These are phyloP conservation scores for Lactarius tabidus DNA, from an alignment of 768 basidiomycete genomes.

Conservation along the genomic window DNA sequence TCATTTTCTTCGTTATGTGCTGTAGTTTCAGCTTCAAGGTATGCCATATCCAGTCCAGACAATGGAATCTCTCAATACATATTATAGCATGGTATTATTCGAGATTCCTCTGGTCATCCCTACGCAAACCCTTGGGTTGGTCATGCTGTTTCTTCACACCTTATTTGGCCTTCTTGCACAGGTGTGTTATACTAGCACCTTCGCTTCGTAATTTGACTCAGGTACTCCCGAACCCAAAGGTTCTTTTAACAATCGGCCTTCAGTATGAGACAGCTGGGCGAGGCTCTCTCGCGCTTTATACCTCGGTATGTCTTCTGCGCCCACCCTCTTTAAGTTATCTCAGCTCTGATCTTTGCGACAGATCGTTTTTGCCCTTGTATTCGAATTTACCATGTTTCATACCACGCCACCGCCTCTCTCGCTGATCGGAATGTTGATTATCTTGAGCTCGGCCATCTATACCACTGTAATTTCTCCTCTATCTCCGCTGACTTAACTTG, in stretches of 20 bases:
- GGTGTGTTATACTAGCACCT: constrained; percentile 22
- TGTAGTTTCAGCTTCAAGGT: constrained; percentile 36
- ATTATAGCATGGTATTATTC: constrained; percentile 41
- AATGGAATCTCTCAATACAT: background rate
- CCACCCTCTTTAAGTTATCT: background rate
- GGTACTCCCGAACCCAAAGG: constrained; percentile 31
- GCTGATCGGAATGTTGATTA: constrained; percentile 58
- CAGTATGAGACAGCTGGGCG: constrained; percentile 63
- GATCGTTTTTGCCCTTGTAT: constrained; percentile 63
- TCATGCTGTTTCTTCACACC: constrained; percentile 44
- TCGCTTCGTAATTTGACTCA: background rate
- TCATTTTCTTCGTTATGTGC: constrained; percentile 63
- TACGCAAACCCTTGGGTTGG: constrained; percentile 41
- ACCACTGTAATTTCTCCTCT: constrained; percentile 48
- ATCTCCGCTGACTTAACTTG: background rate
- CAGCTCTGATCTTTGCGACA: constrained; percentile 27
- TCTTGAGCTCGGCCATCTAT: constrained; percentile 58
- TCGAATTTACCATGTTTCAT: constrained; percentile 65
- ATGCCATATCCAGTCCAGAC: constrained; percentile 2
- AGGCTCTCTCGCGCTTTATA: constrained; percentile 59
- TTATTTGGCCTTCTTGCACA: constrained; percentile 49
- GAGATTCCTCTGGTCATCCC: constrained; percentile 45
- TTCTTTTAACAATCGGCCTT: constrained; percentile 56
- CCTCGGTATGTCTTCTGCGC: constrained; percentile 37
- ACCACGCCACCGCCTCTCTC: constrained; percentile 55